These are phyloP conservation scores for Plectosphaerella plurivora DNA, from an alignment of 2,329 filamentous ascomycete species.

Conservation along the genomic window DNA sequence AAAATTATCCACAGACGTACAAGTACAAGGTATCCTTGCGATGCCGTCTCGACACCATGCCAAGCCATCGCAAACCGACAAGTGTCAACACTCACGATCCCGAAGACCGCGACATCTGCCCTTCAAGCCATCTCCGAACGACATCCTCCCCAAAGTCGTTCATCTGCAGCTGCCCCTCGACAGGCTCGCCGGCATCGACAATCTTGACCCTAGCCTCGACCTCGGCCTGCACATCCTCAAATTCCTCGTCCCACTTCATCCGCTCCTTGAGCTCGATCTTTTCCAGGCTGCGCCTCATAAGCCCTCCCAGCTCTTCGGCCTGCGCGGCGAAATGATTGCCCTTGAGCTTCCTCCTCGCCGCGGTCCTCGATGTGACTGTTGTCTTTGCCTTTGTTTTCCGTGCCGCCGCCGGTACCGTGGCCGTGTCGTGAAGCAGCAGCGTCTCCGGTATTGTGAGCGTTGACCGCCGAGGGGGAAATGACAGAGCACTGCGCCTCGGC, in stretches of 20 bases:
- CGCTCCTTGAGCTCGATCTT: conserved; percentile 39
- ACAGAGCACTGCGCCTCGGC: conserved; percentile 35
- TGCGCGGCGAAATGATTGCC: conserved; percentile 42
- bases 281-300: conserved; percentile 46
- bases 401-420: conserved; percentile 9
- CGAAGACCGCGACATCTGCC: conserved; percentile 5
- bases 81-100: too few species aligned
- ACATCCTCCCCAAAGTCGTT: conserved; percentile 17
- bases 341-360: conserved; percentile 6
- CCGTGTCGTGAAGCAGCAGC: conserved; percentile 41
- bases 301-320: conserved; percentile 37
- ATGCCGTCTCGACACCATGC: background rate
- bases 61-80: background rate
- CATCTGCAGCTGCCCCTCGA: conserved; percentile 13
- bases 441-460: conserved; percentile 44
- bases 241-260: conserved; percentile 34
- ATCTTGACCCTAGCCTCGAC: conserved; percentile 31
- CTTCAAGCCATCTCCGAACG: conserved; percentile 25
- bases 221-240: conserved; percentile 26
- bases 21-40: too few species aligned
- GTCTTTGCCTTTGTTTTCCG: conserved; percentile 5
- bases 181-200: conserved; percentile 26
- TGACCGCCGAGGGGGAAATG: conserved; percentile 43
- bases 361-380: conserved; percentile 9
- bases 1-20: too few species aligned